phyloP scores from a whole-genome alignment of 2,329 filamentous ascomycete genomes.

The Phyllosticta citribraziliensis region DNA sequence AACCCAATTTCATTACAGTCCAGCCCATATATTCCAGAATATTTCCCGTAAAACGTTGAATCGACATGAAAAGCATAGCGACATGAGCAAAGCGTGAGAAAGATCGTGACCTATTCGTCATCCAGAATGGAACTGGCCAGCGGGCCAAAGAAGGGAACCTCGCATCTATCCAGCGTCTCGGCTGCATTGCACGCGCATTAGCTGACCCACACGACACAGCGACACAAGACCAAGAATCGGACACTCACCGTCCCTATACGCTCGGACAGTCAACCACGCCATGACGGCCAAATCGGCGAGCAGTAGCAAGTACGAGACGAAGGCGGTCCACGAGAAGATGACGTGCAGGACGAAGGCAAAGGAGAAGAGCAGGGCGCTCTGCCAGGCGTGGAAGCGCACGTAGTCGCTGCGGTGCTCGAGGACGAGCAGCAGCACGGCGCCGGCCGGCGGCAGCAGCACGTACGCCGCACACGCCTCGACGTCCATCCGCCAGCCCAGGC shows the following conservation, averaged over 20 bases:
- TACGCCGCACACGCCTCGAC: constrained; percentile 90
- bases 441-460: constrained; percentile 71
- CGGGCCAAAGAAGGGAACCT: constrained; percentile 77
- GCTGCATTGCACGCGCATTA: constrained; percentile 30
- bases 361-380: constrained; percentile 75
- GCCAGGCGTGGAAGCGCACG: constrained; percentile 96
- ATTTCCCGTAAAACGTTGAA: constrained; percentile 25
- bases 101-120: constrained; percentile 51
- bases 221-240: not conserved
- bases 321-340: constrained; percentile 72
- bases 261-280: constrained; percentile 63
- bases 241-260: constrained; percentile 69
- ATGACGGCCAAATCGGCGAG: constrained; percentile 67
- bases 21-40: not conserved
- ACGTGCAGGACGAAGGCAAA: constrained; percentile 66
- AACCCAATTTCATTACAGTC: not conserved
- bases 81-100: constrained; percentile 21
- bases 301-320: constrained; percentile 78
- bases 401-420: constrained; percentile 94
- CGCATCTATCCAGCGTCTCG: constrained; percentile 58
- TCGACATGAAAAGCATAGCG: constrained; percentile 29
- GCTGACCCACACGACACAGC: not conserved
- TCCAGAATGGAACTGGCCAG: constrained; percentile 85
- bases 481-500: constrained; percentile 73
- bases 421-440: constrained; percentile 73